A percentile compares a stretch with the other conserved stretches of the same genome.
Conservation (phyloP, 2,329 filamentous ascomycete genomes). For the Septoria linicola region DNA sequence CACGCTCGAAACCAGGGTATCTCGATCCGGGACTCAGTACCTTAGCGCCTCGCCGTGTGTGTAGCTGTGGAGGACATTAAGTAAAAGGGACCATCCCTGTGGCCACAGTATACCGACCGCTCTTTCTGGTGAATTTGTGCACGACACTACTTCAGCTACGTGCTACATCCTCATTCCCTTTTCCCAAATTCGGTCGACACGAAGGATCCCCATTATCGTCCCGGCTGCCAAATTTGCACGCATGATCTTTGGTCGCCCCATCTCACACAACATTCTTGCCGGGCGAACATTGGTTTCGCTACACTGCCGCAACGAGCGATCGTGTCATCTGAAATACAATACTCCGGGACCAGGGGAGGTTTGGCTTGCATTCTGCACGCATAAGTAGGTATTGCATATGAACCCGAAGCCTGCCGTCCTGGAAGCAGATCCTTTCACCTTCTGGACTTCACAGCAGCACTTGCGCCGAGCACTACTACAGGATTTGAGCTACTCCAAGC, state of each 20-base stretch:
- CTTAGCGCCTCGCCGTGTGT: conserved; percentile 26
- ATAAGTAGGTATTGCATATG: conserved; percentile 20
- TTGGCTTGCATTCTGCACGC: conserved; percentile 17
- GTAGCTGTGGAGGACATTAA: conserved; percentile 20
- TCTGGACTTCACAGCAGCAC: conserved; percentile 7
- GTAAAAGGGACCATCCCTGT: conserved; percentile 23
- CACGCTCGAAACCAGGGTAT: conserved; percentile 27
- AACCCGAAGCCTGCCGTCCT: conserved; percentile 14
- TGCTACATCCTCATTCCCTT: conserved; percentile 19
- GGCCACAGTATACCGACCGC: conserved; percentile 23
- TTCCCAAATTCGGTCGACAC: conserved; percentile 14
- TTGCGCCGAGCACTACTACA: conserved; percentile 1
- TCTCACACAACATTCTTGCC: conserved; percentile 24
- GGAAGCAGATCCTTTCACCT: conserved; percentile 9
- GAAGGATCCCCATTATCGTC: conserved; percentile 21
- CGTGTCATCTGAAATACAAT: conserved; percentile 22
- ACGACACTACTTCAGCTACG: conserved; percentile 20
- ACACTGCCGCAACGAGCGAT: conserved; percentile 19
- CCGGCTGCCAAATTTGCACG: conserved; percentile 16
- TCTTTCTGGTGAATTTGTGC: conserved; percentile 25
- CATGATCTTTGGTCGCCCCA: conserved; percentile 24
- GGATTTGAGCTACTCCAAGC: background rate
- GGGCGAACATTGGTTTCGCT: conserved; percentile 21
- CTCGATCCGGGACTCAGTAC: conserved; percentile 25
- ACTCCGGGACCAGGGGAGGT: conserved; percentile 18